Base-by-base conservation (phyloP, 2,329 filamentous ascomycete genomes). In the Venturia carpophila region DNA sequence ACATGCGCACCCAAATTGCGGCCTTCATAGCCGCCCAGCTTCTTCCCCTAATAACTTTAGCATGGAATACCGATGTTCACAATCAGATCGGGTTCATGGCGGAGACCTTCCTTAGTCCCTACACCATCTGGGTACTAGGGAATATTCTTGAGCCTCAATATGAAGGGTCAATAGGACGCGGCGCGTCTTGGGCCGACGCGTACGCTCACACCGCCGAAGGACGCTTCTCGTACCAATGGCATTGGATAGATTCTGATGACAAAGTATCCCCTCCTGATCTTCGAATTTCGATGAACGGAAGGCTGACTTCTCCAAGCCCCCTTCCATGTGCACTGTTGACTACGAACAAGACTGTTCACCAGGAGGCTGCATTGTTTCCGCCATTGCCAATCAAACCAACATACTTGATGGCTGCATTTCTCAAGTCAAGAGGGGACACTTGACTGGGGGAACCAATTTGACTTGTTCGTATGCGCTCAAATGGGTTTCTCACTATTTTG, bases 11-110 rank as follows among this genome's bases (percentile, higher is more conserved):
- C 47, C 2, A 21, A 27, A 1, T 11, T 21, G 21, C 47, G 24
- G 10, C 47, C 47, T 27, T 11, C 7, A 27, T 52, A 52, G 21
- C 21, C 47, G 47, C 47, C 47, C 47, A 52, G 47, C 47, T 52
- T 30, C 52, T 58, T 17, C 30, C 52, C 27, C 6, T 37, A 5
- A 63, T 45, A 52, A 67, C 67, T 61, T 60, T 70, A 65, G 80
- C 79, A 11, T 85, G 83, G 83, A 82, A 82, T 37, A 73, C 71
- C 11, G 72, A 84, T 0, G 82, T 82, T 42, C 82, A 84, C 67
- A 77, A 79, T 37, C 82, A 82, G 2, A 77, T 84, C 6, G 82
- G 80, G 21, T 83, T 80, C 69, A 79, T 84, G 47, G 82, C 82
- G 0, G 78, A 82, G 65, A 75, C 78, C 67, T 80, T 79, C 68